Base-by-base conservation (phyloP, 495 filamentous ascomycete genomes). In the Talaromyces wortmannii region DNA sequence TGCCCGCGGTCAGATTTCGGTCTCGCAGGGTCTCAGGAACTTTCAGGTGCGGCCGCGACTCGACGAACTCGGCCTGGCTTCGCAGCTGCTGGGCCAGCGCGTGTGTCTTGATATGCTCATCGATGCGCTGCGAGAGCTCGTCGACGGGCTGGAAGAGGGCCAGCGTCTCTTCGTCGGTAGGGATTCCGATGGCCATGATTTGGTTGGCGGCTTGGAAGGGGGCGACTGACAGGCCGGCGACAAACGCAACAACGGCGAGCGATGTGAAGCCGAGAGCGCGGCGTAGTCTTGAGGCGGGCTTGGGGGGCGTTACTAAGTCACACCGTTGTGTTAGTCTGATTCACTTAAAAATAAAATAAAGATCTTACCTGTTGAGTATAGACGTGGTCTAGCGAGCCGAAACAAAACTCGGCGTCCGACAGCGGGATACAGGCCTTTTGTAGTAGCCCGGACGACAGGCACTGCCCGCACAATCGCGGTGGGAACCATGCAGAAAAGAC, bases 21-120 rank as follows among this genome's bases (percentile, higher is more conserved):
- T 63, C 64, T 32, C 87, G 84, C 65, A 86, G 73, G 2, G 70
- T 53, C 42, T 76, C 70, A 0, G 91, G 90, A 61, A 96, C 86
- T 66, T 91, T 92, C 60, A 96, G 69, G 65, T 96, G 89, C 17
- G 95, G 95, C 33, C 95, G 80, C 15, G 87, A 83, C 65, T 95
- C 92, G 18, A 75, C 76, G 69, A 86, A 89, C 4, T 79, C 80
- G 10, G 84, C 77, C 60, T 87, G 78, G 13, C 69, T 70, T 29
- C 90, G 85, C n/a, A 97, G 75, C 12, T 76, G 75, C 5, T 72
- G 60, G 11, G 84, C 74, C 6, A 96, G 62, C 7, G 90, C 89
- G 71, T 95, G 91, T 56, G 74, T 82, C 62, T 81, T 78, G 63
- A 97, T 90, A 62, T 80, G 77, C 29, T 80, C 72, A 57, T 97